A percentile compares a stretch with the other conserved stretches of the same genome.
Conservation (phyloP, 192 early-diverging fungal genomes). For the Coemansia erecta region DNA sequence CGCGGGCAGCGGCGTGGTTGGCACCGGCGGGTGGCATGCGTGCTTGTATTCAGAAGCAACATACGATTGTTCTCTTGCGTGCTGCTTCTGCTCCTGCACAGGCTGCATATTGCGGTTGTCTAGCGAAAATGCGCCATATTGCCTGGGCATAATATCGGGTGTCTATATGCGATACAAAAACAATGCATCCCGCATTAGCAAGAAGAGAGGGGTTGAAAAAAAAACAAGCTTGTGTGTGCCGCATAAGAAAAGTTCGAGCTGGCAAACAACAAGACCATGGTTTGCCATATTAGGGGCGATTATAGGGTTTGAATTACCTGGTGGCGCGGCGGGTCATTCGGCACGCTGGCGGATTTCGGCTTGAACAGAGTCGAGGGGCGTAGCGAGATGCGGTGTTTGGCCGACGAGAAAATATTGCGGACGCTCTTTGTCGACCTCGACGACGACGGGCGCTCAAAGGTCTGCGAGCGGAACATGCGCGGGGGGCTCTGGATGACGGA, state of each 20-base stretch:
- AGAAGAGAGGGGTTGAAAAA: no score
- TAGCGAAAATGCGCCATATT: not conserved
- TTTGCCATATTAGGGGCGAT: no score
- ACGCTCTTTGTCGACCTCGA: slow-evolving; percentile 36
- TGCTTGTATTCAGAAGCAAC: not conserved
- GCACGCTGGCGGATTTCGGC: not conserved
- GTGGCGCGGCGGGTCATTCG: no score
- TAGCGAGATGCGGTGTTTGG: slow-evolving; percentile 32
- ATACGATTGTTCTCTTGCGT: slow-evolving; percentile 5
- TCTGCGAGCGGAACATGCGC: slow-evolving; percentile 6
- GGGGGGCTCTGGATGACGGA: not conserved
- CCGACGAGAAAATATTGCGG: slow-evolving; percentile 36
- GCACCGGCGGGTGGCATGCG: not conserved
- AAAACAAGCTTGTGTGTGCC: no score
- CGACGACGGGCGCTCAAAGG: slow-evolving; percentile 23
- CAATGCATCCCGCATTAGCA: no score
- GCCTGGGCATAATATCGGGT: not conserved
- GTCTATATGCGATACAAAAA: not conserved
- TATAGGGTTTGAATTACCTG: no score
- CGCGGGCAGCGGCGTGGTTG: not conserved
- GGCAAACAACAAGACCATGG: no score
- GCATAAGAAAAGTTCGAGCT: no score
- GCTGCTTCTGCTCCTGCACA: not conserved
- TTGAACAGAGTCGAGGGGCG: slow-evolving; percentile 32
- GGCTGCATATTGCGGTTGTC: slow-evolving; percentile 4